A percentile compares a stretch with the other conserved stretches of the same genome.
phyloP scores from a whole-genome alignment of 352 stramenopile genomes.

The Globisporangium perplexum region DNA sequence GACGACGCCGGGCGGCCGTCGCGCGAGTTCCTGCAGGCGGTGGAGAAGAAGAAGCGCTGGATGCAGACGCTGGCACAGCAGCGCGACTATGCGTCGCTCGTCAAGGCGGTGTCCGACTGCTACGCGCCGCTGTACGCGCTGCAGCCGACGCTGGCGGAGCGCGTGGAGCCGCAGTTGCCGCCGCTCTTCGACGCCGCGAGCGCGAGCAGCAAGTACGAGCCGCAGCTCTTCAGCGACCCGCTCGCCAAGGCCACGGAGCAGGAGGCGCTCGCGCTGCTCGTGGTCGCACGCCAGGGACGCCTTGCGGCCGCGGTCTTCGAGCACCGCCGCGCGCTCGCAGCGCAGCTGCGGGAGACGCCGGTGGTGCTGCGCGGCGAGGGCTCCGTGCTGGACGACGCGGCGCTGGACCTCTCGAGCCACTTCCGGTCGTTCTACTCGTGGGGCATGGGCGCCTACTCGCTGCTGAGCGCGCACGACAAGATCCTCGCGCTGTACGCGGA shows the following conservation, averaged over 20 bases:
- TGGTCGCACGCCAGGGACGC: conserved; percentile 22
- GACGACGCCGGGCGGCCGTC: conserved; percentile 15
- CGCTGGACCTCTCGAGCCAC: conserved; percentile 31
- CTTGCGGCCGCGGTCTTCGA: conserved; percentile 44
- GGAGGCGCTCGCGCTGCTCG: conserved; percentile 50
- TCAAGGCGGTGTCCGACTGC: conserved; percentile 52
- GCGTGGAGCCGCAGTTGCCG: conserved; percentile 2
- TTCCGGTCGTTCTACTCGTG: conserved; percentile 69
- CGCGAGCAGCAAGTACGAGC: conserved; percentile 41
- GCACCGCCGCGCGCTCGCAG: conserved; percentile 36
- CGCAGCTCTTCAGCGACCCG: conserved; percentile 49
- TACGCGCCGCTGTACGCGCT: conserved; percentile 51
- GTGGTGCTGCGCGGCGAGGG: conserved; percentile 17
- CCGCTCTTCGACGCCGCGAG: conserved; percentile 13
- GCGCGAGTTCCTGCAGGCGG: conserved; percentile 37
- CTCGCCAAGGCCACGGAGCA: conserved; percentile 60
- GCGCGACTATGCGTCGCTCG: conserved; percentile 26
- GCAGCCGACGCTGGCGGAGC: conserved; percentile 15
- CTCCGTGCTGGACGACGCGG: conserved; percentile 29
- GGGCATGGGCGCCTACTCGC: conserved; percentile 38
- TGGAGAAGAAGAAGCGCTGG: conserved; percentile 66
- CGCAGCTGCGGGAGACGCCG: conserved; percentile 18
- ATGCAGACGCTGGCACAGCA: conserved; percentile 41
- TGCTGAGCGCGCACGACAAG: conserved; percentile 19
- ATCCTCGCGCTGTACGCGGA: conserved; percentile 49